phyloP scores from a whole-genome alignment of 2,329 filamentous ascomycete species.

The Hypoxylon sp. region DNA sequence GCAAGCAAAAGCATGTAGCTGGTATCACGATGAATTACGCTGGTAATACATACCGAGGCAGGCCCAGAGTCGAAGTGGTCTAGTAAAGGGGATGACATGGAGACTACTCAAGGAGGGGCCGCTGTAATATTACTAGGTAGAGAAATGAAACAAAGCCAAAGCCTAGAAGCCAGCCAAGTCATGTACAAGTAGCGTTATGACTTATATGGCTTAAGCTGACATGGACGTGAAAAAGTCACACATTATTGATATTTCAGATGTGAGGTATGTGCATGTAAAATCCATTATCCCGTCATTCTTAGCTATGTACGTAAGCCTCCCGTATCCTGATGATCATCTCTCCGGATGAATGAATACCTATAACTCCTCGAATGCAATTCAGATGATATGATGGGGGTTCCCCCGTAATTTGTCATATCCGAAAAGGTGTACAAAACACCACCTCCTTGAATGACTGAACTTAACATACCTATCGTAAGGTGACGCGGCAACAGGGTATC shows the following conservation, averaged over 20 bases:
- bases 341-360: neutral
- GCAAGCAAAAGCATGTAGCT: neutral
- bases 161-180: constrained; percentile 6
- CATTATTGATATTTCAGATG: neutral
- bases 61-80: neutral
- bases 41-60: neutral
- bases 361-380: neutral
- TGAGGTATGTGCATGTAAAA: neutral
- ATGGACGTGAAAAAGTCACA: neutral
- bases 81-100: neutral
- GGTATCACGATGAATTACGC: neutral
- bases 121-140: constrained; percentile 38
- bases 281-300: neutral
- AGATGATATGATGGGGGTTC: neutral
- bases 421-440: neutral
- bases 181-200: constrained; percentile 22
- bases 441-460: neutral
- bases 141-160: constrained; percentile 6
- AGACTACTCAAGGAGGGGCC: constrained; percentile 6
- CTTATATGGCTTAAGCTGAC: constrained; percentile 11
- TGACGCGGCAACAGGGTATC: neutral
- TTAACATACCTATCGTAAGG: neutral
- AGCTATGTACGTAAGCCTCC: neutral
- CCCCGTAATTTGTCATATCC: neutral
- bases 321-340: neutral